Evolutionary conservation across 139 green algal species (phyloP).

Genomic region (Desmodesmus armatus): DNA sequence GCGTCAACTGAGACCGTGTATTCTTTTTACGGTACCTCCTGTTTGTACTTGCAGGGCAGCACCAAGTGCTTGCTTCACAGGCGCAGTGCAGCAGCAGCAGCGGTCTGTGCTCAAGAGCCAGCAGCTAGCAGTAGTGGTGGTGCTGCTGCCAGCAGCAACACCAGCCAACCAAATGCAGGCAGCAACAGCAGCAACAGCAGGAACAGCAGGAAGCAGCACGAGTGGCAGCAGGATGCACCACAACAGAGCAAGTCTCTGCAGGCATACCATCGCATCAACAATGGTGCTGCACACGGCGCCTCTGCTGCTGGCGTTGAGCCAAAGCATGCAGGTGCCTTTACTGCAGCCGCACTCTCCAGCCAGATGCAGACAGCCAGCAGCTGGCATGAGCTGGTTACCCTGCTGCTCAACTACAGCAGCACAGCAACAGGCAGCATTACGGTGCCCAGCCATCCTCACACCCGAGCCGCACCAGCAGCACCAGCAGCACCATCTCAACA

Average conservation of each 20-base stretch:
- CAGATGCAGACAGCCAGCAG: constrained; percentile 14
- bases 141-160: not conserved
- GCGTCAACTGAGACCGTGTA: not conserved
- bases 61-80: not conserved
- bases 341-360: constrained; percentile 5
- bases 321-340: not conserved
- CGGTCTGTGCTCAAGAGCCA: not conserved
- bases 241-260: not conserved
- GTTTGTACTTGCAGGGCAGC: not conserved
- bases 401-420: not conserved
- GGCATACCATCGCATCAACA: too few relatives aligned
- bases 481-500: not conserved
- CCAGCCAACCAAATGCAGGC: not conserved
- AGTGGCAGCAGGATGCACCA: not conserved
- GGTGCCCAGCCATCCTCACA: not conserved
- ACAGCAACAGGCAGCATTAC: not conserved
- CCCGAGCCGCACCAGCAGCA: not conserved
- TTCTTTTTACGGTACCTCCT: not conserved
- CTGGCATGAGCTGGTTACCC: not conserved
- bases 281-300: not conserved
- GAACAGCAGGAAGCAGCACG: not conserved
- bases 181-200: constrained; percentile 6
- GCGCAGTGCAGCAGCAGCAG: constrained; percentile 14
- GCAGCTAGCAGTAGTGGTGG: not conserved
- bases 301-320: not conserved